Percentiles rank a stretch among this genome's conserved stretches.
Conservation (phyloP, 352 stramenopile genomes). For the Phytophthora brassicae region DNA sequence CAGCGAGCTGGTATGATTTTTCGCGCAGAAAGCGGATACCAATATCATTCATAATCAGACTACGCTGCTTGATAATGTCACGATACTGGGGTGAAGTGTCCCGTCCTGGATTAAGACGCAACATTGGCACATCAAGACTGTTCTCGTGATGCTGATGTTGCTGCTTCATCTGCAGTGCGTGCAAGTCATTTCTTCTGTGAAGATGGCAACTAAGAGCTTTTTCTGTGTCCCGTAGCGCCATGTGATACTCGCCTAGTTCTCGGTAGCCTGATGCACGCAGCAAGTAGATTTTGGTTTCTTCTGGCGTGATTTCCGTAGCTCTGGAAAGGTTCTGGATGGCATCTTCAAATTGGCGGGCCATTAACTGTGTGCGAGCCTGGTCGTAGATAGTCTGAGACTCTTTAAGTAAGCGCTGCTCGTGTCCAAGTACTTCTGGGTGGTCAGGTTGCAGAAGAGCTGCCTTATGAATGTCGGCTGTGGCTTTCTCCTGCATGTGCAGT, state of each 20-base stretch:
- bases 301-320: conserved; percentile 64
- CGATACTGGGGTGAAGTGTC: conserved; percentile 57
- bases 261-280: conserved; percentile 67
- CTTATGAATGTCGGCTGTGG: conserved; percentile 61
- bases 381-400: conserved; percentile 79
- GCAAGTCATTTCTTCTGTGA: conserved; percentile 21
- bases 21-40: conserved; percentile 52
- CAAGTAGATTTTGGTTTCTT: conserved; percentile 72
- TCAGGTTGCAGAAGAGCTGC: conserved; percentile 56
- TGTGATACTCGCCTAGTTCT: conserved; percentile 58
- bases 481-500: conserved; percentile 77
- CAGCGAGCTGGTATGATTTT: conserved; percentile 66
- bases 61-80: conserved; percentile 70
- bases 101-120: conserved; percentile 10
- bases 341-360: conserved; percentile 50
- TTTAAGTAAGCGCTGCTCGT: conserved; percentile 64
- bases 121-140: conserved; percentile 16
- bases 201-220: conserved; percentile 56
- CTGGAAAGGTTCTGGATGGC: conserved; percentile 70
- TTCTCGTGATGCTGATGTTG: conserved; percentile 8
- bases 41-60: conserved; percentile 78
- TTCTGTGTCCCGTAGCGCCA: conserved; percentile 63
- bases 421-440: conserved; percentile 72
- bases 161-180: conserved; percentile 12
- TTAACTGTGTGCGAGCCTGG: conserved; percentile 52